Percentiles rank a stretch among this genome's conserved stretches.
These are phyloP conservation scores for Lasiodiplodia hormozganensis DNA, from an alignment of 2,329 filamentous ascomycete genomes.

Conservation along the genomic window DNA sequence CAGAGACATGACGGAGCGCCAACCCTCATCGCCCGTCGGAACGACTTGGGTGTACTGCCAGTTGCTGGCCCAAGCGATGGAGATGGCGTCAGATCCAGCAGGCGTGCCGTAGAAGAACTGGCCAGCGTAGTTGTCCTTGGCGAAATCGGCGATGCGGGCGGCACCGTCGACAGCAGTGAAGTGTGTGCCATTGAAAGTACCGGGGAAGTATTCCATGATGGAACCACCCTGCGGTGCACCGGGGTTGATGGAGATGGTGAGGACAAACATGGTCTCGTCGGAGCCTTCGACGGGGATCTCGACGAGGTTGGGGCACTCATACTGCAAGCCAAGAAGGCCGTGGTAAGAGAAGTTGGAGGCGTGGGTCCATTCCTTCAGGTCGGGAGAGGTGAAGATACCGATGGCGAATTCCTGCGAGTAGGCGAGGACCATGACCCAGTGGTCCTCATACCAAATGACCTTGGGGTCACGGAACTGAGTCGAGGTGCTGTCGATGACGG, in stretches of 20 bases:
- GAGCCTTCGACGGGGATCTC: constrained; percentile 58
- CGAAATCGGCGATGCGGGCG: constrained; percentile 55
- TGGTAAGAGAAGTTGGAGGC: constrained; percentile 64
- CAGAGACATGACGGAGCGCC: constrained; percentile 60
- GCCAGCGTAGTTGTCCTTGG: constrained; percentile 63
- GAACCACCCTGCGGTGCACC: constrained; percentile 65
- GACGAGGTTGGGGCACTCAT: constrained; percentile 70
- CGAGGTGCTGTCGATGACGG: constrained; percentile 63
- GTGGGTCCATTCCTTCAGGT: constrained; percentile 65
- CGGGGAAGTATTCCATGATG: constrained; percentile 63
- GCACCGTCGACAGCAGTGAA: constrained; percentile 56
- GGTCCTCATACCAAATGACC: constrained; percentile 63
- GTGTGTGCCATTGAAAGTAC: constrained; percentile 69
- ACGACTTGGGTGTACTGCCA: constrained; percentile 65
- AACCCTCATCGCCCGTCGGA: constrained; percentile 63
- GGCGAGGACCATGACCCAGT: constrained; percentile 66
- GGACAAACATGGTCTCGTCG: constrained; percentile 52
- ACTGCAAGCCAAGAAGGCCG: constrained; percentile 62
- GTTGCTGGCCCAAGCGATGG: constrained; percentile 65
- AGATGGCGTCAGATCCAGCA: constrained; percentile 49
- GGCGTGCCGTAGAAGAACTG: constrained; percentile 62
- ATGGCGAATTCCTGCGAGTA: constrained; percentile 64
- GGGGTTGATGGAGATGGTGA: constrained; percentile 63
- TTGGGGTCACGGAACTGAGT: constrained; percentile 71
- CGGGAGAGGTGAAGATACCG: constrained; percentile 66